Evolutionary conservation across 331 rosid genomes (phyloP), one percentile per base, ranked within the genome.

Genomic region (Quercus lobata): DNA sequence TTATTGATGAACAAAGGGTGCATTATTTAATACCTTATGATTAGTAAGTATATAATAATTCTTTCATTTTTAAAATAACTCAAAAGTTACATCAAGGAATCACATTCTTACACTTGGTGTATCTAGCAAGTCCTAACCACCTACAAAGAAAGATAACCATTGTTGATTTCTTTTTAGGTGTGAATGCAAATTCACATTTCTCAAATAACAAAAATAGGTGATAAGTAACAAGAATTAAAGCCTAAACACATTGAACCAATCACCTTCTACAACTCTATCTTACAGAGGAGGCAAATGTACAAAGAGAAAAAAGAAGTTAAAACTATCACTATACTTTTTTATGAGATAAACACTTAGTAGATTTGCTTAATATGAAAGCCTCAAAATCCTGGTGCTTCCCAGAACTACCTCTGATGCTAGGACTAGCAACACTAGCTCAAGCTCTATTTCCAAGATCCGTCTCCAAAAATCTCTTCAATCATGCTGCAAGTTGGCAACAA

Each of bases 381-480:
- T 24, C 17, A 17, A 69, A 63, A 69, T 44, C 34, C 76, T 60
- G 57, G 44, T 73, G 57, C 44, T 72, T 71, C 54, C 53, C 75
- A 65, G 44, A 65, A 76, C 58, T 27, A 37, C 71, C 56, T 25
- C 49, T 27, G 71, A 24, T 44, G 74, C 35, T 3, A 32, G 80
- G 68, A 35, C 71, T 10, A 71, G 81, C 81, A 81, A 68, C 62
- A 73, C 79, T 82, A 82, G 76, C 85, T 86, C 88, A 83, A 76
- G 73, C 57, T 85, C 86, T 92, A 82, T 88, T 82, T 65, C 78
- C 81, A 46, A 5, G 83, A 73, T 66, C 84, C 97, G 73, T 89
- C 91, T 56, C 97, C 97, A 76, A 91, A 95, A 80, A 93, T 91
- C 88, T 95, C 99, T 84, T 91, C 92, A 65, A 93, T 95, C 99